Percentiles rank a stretch among this genome's conserved stretches.
phyloP scores from a whole-genome alignment of 148 eudicot genomes.

The Bassia scoparia region DNA sequence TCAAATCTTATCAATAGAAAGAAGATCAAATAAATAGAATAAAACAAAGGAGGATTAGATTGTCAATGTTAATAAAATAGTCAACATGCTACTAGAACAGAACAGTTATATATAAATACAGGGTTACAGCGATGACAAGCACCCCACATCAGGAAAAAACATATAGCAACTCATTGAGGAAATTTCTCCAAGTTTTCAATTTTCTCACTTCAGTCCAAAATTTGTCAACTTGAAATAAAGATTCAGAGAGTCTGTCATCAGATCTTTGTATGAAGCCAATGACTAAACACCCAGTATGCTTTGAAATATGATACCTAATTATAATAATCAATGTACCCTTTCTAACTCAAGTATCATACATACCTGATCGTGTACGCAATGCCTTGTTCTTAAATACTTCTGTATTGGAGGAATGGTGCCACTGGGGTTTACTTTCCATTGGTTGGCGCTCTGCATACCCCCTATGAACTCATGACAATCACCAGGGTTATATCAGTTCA shows the following conservation, averaged over 20 bases:
- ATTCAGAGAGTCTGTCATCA: neutral
- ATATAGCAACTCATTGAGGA: neutral
- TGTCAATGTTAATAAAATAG: too few species aligned
- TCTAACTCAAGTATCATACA: constrained; percentile 4
- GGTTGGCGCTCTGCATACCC: constrained; percentile 51
- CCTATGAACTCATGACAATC: constrained; percentile 86
- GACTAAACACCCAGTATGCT: neutral
- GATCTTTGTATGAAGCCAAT: neutral
- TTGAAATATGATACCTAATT: neutral
- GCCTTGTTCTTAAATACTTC: constrained; percentile 76
- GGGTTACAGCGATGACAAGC: neutral
- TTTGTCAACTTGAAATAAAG: neutral
- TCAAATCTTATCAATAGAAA: neutral
- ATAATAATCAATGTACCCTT: neutral
- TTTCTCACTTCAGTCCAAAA: neutral
- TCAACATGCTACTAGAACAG: neutral
- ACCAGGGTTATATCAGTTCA: constrained; percentile 81
- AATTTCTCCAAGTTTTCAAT: neutral
- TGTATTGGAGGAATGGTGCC: constrained; percentile 71
- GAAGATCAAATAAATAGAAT: neutral
- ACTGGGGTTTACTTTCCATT: constrained; percentile 81
- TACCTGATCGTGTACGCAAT: constrained; percentile 79
- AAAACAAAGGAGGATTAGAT: neutral
- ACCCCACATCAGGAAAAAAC: neutral
- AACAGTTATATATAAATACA: neutral